Evolutionary conservation across 2,329 filamentous ascomycete genomes (phyloP), one percentile per base, ranked within the genome.

Genomic region (Xylariaceae sp.): DNA sequence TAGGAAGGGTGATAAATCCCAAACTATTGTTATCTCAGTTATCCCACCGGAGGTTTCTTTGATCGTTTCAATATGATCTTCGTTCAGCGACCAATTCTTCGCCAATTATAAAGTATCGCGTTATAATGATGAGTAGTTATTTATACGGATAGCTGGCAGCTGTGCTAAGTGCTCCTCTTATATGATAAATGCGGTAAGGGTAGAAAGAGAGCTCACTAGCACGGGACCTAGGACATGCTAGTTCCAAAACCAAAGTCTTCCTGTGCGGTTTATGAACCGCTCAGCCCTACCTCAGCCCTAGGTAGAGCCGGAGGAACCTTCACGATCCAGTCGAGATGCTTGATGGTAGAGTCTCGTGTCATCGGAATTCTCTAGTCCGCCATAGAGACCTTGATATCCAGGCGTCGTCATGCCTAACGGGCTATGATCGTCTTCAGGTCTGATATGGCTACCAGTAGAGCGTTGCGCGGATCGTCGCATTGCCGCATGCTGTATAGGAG

Each of bases 321-420:
- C 46, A 11, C 46, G 43, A 13, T 50, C 36, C 18, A 42, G 36
- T 33, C 46, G 39, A 11, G 60, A 62, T 16, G 61, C 61, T 29
- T 66, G 60, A 11, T 72, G 66, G 46, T 72, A 71, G 45, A 76
- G 61, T 6, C 65, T 61, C 36, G 69, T 64, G 49, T 79, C 77
- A 35, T 77, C 75, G 1, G 70, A 68, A 63, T 81, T 82, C 64
- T 81, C 79, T 41, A 67, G 67, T 10, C 77, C 79, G 18, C 76
- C 76, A 57, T 80, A 78, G 20, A 81, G 66, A 10, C 78, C 76
- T 56, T 66, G 66, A 54, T 77, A 77, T 0, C 77, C 76, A n/a
- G 72, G 70, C n/a, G 69, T 72, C 23, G 67, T 64, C 44, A 79
- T 55, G n/a, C 74, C 74, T 26, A 59, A 46, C 3, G 75, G 74